These are phyloP conservation scores for Tagetes erecta DNA, from an alignment of 129 eudicot species.

Conservation along the genomic window DNA sequence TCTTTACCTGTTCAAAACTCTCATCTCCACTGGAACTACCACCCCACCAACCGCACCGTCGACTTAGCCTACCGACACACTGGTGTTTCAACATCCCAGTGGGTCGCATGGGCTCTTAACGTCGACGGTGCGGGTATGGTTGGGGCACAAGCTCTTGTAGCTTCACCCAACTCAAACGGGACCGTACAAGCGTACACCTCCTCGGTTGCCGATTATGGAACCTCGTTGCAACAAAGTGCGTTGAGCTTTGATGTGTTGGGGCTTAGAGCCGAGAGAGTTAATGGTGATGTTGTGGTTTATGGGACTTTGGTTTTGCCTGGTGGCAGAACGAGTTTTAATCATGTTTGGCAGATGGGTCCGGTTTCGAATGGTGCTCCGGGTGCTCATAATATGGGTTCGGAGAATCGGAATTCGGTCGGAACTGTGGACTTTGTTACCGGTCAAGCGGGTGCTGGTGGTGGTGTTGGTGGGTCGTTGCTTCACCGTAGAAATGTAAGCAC, in stretches of 20 bases:
- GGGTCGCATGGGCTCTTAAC: constrained; percentile 90
- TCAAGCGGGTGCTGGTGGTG: constrained; percentile 28
- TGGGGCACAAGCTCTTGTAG: constrained; percentile 68
- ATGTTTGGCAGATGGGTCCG: constrained; percentile 81
- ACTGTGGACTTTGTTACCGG: constrained; percentile 68
- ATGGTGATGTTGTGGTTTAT: constrained; percentile 49
- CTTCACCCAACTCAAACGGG: constrained; percentile 47
- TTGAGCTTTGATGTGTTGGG: constrained; percentile 63
- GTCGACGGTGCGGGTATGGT: constrained; percentile 40
- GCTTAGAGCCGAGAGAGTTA: constrained; percentile 37
- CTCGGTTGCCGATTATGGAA: constrained; percentile 15
- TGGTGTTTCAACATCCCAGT: constrained; percentile 44
- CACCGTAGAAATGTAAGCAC: constrained; percentile 67
- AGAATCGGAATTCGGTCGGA: constrained; percentile 40
- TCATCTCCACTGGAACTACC: constrained; percentile 71
- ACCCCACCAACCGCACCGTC: constrained; percentile 48
- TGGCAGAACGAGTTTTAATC: constrained; percentile 54
- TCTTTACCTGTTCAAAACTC: constrained; percentile 55
- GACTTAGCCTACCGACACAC: constrained; percentile 68
- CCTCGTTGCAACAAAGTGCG: constrained; percentile 26
- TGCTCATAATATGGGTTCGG: constrained; percentile 31
- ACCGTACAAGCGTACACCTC: constrained; percentile 50
- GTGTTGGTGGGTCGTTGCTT: constrained; percentile 42
- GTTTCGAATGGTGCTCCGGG: constrained; percentile 38
- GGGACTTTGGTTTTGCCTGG: constrained; percentile 60